Percentiles rank a stretch among this genome's conserved stretches.
These are phyloP conservation scores for Coemansia sp. DNA, from an alignment of 192 early-diverging fungal species.

Conservation along the genomic window DNA sequence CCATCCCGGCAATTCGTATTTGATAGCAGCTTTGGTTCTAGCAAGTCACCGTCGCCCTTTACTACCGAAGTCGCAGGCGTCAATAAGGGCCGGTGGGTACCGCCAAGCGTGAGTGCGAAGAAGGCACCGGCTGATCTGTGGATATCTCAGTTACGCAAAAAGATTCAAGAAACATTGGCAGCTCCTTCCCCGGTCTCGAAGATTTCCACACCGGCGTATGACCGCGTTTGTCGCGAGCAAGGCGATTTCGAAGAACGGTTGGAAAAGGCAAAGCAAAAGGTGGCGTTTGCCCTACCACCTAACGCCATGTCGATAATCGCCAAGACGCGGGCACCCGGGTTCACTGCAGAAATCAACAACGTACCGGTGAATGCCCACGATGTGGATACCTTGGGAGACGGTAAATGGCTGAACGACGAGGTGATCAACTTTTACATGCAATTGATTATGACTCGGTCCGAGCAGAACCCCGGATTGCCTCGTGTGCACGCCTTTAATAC, in stretches of 20 bases:
- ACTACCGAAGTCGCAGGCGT: background rate
- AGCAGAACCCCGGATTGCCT: conserved; percentile 53
- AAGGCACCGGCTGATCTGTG: conserved; percentile 20
- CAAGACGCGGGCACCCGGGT: conserved; percentile 14
- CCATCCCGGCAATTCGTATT: background rate
- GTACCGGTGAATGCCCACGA: conserved; percentile 63
- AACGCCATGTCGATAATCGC: conserved; percentile 27
- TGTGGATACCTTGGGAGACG: conserved; percentile 67
- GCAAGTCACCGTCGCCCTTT: background rate
- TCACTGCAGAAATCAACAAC: conserved; percentile 48
- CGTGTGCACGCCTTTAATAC: conserved; percentile 87
- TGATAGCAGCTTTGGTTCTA: conserved; percentile 8
- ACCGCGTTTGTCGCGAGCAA: conserved; percentile 21
- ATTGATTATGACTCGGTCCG: conserved; percentile 68
- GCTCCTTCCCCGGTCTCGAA: conserved; percentile 6
- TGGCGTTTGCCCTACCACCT: conserved; percentile 20
- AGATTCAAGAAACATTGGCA: conserved; percentile 38
- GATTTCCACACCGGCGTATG: conserved; percentile 40
- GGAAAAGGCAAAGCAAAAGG: conserved; percentile 17
- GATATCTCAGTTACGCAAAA: conserved; percentile 39
- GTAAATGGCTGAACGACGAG: conserved; percentile 93
- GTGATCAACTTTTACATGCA: conserved; percentile 94
- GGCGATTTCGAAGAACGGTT: conserved; percentile 30
- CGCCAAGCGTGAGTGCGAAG: background rate
- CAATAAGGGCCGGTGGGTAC: background rate